phyloP scores from a whole-genome alignment of 495 filamentous ascomycete species.

The Bombardia bombarda region DNA sequence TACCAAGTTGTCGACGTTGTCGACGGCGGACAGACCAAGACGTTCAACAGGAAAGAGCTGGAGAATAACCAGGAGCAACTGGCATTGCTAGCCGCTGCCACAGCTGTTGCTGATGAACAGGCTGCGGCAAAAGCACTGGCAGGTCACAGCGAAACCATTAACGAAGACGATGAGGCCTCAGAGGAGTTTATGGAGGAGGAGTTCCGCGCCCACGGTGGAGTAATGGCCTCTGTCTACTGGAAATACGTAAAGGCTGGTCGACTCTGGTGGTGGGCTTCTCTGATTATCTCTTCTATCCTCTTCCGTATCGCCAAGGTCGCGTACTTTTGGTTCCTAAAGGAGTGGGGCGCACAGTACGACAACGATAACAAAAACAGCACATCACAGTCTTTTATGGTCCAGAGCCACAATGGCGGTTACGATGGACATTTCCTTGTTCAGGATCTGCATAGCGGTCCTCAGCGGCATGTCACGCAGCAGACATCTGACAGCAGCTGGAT shows the following conservation, averaged over 20 bases:
- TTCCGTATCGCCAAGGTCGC: slow-evolving; percentile 53
- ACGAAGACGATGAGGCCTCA: slow-evolving; percentile 39
- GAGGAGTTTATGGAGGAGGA: slow-evolving; percentile 82
- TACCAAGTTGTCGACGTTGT: slow-evolving; percentile 60
- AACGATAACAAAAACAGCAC: slow-evolving; percentile 7
- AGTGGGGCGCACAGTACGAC: slow-evolving; percentile 71
- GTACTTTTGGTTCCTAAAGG: slow-evolving; percentile 74
- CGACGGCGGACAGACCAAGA: slow-evolving; percentile 41
- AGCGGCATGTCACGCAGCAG: neutral
- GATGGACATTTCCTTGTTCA: neutral
- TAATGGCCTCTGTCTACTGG: slow-evolving; percentile 70
- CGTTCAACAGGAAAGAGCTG: slow-evolving; percentile 34
- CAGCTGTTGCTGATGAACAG: neutral
- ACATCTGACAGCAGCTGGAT: slow-evolving; percentile 29
- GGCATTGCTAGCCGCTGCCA: slow-evolving; percentile 9
- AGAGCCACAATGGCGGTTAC: too few species aligned
- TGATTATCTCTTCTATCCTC: slow-evolving; percentile 49
- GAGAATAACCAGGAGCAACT: slow-evolving; percentile 17
- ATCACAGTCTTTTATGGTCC: too few species aligned
- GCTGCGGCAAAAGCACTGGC: neutral
- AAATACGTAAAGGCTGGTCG: slow-evolving; percentile 72
- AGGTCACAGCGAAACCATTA: slow-evolving; percentile 16
- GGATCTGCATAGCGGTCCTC: neutral
- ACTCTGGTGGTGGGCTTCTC: slow-evolving; percentile 58
- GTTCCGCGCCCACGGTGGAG: slow-evolving; percentile 64